Evolutionary conservation across 129 eudicot species (phyloP), one percentile per base, ranked within the genome.

Genomic region (Escallonia herrerae): DNA sequence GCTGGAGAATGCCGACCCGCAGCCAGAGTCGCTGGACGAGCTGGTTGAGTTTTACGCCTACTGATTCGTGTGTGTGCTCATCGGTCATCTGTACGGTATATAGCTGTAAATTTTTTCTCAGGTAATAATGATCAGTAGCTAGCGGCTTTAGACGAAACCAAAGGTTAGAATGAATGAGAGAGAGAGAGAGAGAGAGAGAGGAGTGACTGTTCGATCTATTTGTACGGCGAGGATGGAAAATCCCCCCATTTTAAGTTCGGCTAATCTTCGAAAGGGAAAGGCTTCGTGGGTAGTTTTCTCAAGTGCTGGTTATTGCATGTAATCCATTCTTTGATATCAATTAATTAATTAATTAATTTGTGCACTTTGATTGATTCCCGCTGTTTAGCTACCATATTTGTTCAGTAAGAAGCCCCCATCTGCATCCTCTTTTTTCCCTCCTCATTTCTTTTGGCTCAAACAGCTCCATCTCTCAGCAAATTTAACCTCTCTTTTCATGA

Each of bases 1-100:
- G 96, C 87, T 89, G 6, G 80, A 89, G 43, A 82, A 85, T 73
- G 94, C 80, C 8, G 96, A 89, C 68, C 85, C 89, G 40, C 96
- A 85, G 50, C 87, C 90, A 1, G 87, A 85, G 43, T 85, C 91
- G 0, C 49, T 84, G 68, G 81, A 88, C n/a, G 91, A 85, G 52
- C 84, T 89, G 9, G 94, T 83, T 7, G 90, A 83, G 58, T 85
- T 82, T 44, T 89, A 89, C 58, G 81, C 93, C 39, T 81, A 78
- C 43, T 81, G 70, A 65, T 46, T 22, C 1, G 11, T 43, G 9
- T 10, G 40, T n/a, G 47, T 51, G 47, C 50, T 49, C 70, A 41
- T 50, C n/a, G 51, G n/a, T 33, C 40, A 50, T 3, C 13, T 49
- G 9, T 46, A 46, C 10, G 50, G 50, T 65, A 65, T 56, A 51